A percentile compares a stretch with the other conserved stretches of the same genome.
These are phyloP conservation scores for Euphorbia pulcherrima DNA, from an alignment of 345 rosid genomes.

Conservation along the genomic window DNA sequence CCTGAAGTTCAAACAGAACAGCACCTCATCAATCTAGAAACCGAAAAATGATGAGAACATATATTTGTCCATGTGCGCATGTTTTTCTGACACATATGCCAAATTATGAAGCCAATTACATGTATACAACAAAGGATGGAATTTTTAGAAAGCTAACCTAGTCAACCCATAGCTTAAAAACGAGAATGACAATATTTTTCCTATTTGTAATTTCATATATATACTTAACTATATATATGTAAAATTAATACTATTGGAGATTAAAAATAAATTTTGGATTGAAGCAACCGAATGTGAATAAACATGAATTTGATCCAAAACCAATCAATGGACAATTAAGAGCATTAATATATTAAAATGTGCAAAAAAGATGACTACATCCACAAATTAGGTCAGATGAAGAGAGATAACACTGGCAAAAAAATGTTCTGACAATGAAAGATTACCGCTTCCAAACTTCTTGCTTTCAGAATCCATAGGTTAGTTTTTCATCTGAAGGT, in stretches of 20 bases:
- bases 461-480: constrained; percentile 69
- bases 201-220: too few relatives aligned
- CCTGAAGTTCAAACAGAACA: constrained; percentile 15
- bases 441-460: constrained; percentile 66
- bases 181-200: too few relatives aligned
- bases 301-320: background rate
- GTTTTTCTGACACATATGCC: too few relatives aligned
- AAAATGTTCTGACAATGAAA: constrained; percentile 6
- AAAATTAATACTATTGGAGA: background rate
- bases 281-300: background rate
- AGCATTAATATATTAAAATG: background rate
- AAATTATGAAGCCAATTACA: background rate
- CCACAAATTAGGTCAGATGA: background rate
- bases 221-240: too few relatives aligned
- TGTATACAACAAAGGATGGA: background rate
- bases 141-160: background rate
- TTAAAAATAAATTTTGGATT: background rate
- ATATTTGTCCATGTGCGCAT: background rate
- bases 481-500: constrained; percentile 24
- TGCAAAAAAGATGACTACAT: background rate
- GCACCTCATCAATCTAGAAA: constrained; percentile 1
- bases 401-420: background rate
- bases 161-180: too few relatives aligned
- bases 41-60: background rate
- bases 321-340: background rate